These are phyloP conservation scores for Harringtonia lauricola DNA, from an alignment of 2,329 filamentous ascomycete genomes.

Conservation along the genomic window DNA sequence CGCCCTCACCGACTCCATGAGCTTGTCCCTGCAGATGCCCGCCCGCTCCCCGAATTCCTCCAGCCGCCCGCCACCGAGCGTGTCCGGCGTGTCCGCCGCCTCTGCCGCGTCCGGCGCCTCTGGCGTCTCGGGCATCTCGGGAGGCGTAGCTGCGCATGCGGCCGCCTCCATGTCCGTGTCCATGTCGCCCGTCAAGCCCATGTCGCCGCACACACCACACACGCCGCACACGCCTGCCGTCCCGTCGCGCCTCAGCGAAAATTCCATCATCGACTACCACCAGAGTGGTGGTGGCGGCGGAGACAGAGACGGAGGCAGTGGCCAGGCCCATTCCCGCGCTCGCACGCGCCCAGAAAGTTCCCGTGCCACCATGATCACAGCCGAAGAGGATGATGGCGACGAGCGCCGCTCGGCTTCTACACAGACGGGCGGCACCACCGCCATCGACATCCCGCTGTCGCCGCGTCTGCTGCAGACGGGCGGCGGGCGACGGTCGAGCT, in stretches of 20 bases:
- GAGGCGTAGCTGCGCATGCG: constrained; percentile 11
- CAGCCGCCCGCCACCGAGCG: constrained; percentile 46
- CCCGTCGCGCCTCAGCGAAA: constrained; percentile 84
- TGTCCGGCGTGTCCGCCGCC: background rate
- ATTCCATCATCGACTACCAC: constrained; percentile 71
- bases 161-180: constrained; percentile 70
- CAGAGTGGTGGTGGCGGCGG: too few species aligned
- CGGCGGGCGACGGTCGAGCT: constrained; percentile 59
- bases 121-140: background rate
- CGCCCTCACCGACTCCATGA: constrained; percentile 83
- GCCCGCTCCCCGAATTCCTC: constrained; percentile 72
- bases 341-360: background rate
- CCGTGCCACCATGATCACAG: background rate
- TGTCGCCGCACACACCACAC: constrained; percentile 84
- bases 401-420: constrained; percentile 17
- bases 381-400: background rate
- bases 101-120: background rate
- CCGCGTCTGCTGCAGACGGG: constrained; percentile 40
- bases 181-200: constrained; percentile 69
- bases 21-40: constrained; percentile 73
- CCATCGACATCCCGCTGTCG: constrained; percentile 64
- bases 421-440: constrained; percentile 43
- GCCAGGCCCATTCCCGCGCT: background rate
- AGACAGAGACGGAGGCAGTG: background rate
- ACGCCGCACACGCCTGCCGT: constrained; percentile 92